Evolutionary conservation across 257 asterid species (phyloP), one percentile per base, ranked within the genome.

Genomic region (Nicotiana noctiflora): DNA sequence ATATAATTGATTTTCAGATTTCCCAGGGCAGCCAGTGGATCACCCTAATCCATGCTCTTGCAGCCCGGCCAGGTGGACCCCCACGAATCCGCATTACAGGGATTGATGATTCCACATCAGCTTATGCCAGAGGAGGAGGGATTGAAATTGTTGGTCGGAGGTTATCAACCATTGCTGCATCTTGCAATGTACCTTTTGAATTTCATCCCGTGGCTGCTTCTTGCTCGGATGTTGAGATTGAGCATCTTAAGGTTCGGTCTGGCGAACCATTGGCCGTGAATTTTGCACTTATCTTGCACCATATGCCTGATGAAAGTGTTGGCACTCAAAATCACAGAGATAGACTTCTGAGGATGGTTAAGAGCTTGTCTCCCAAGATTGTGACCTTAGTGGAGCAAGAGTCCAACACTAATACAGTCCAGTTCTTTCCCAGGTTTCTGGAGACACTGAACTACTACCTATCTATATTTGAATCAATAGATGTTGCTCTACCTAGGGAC

Each of bases 11-110:
- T 79, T 84, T 84, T 68, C 87, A 79, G 79, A 82, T 84, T 10
- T 21, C 85, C 9, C 87, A 84, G 72, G 87, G 87, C 34, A 82
- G 81, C 49, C 87, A 84, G 78, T 84, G 87, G 87, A 67, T 84
- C 74, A 81, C 83, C 67, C 82, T 84, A 17, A 81, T 84, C 68
- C 85, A 84, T 11, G 87, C 87, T 44, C 83, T 84, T 3, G 83
- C 85, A 14, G 75, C 83, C 9, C 77, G 85, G 9, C 85, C 85
- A 8, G 85, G 85, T 53, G 87, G 87, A 49, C 85, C 87, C 8
- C 87, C 87, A 8, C 81, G 61, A 17, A 44, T 84, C n/a, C 77
- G 87, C 65, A 84, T 84, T 19, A 84, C 87, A 8, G 87, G 85
- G 62, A 78, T 84, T 60, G 87, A 84, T 55, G 87, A 84, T 63